These are phyloP conservation scores for Colletotrichum cereale DNA, from an alignment of 2,329 filamentous ascomycete species.

Conservation along the genomic window DNA sequence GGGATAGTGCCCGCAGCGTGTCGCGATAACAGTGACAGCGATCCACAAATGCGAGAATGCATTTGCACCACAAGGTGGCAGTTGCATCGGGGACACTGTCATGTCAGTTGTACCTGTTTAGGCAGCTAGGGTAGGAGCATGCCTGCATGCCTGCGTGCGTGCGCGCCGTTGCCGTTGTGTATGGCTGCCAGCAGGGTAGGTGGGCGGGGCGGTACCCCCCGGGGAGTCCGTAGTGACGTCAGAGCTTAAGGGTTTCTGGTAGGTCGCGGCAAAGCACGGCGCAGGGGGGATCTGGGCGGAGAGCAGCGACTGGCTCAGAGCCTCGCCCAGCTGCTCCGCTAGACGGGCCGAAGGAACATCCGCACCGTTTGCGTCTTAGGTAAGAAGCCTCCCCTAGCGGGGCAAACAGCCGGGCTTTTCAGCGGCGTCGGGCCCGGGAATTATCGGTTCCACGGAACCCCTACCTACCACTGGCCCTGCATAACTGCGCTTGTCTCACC, in stretches of 20 bases:
- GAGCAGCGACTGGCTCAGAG: background rate
- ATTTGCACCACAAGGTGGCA: slow-evolving; percentile 27
- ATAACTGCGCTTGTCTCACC: slow-evolving; percentile 29
- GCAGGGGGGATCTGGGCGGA: no score
- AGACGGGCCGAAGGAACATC: slow-evolving; percentile 33
- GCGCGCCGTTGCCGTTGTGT: background rate
- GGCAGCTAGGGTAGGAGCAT: background rate
- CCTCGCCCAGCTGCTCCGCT: background rate
- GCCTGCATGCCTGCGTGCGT: background rate
- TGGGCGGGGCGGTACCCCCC: background rate
- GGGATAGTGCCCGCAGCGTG: slow-evolving; percentile 21
- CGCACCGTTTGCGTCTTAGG: background rate
- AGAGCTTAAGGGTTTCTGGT: background rate
- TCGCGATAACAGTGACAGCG: slow-evolving; percentile 8
- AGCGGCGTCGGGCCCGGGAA: slow-evolving; percentile 27
- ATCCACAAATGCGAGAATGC: slow-evolving; percentile 34
- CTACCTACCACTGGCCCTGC: slow-evolving; percentile 17
- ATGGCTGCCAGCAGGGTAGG: slow-evolving; percentile 13
- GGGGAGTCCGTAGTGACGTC: slow-evolving; percentile 36
- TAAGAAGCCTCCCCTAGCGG: slow-evolving; percentile 1
- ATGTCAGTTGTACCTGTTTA: background rate
- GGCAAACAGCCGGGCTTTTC: slow-evolving; percentile 11
- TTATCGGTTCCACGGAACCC: slow-evolving; percentile 19
- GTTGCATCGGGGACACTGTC: background rate
- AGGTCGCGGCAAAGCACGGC: background rate